Evolutionary conservation across 768 basidiomycete genomes (phyloP).

Genomic region (Coprinopsis sp.): DNA sequence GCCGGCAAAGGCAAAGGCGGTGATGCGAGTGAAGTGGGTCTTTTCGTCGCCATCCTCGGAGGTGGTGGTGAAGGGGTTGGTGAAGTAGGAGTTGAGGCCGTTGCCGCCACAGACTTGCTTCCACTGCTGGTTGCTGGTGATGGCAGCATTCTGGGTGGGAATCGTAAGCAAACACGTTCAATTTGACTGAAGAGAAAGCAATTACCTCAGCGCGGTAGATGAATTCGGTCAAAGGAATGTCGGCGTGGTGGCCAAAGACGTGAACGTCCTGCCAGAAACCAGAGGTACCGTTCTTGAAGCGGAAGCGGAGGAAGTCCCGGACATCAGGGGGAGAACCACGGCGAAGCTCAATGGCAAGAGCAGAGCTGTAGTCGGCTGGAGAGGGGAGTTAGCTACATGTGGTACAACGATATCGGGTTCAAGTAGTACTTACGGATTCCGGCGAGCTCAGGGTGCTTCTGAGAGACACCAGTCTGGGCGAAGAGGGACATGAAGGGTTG

Average conservation of each 20-base stretch:
- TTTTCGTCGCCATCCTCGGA: conserved; percentile 17
- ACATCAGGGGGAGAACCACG: conserved; percentile 69
- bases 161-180: not conserved
- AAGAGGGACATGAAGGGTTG: conserved; percentile 90
- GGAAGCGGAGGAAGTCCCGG: conserved; percentile 79
- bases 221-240: conserved; percentile 82
- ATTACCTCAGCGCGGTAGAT: conserved; percentile 75
- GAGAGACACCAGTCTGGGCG: conserved; percentile 63
- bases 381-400: not conserved
- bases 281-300: conserved; percentile 78
- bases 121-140: conserved; percentile 55
- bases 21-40: conserved; percentile 29
- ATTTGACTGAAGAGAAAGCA: conserved; percentile 6
- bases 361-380: conserved; percentile 68
- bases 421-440: conserved; percentile 54
- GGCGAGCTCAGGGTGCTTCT: conserved; percentile 52
- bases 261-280: conserved; percentile 61
- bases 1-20: conserved; percentile 34
- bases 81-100: conserved; percentile 12
- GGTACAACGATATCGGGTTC: not conserved
- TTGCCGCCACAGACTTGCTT: conserved; percentile 38
- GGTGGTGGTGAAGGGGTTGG: conserved; percentile 14
- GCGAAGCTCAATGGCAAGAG: conserved; percentile 75
- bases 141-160: conserved; percentile 41
- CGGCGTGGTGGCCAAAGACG: conserved; percentile 68